Evolutionary conservation across 768 basidiomycete genomes (phyloP), one percentile per base, ranked within the genome.

Genomic region (Cyclocybe cylindracea): DNA sequence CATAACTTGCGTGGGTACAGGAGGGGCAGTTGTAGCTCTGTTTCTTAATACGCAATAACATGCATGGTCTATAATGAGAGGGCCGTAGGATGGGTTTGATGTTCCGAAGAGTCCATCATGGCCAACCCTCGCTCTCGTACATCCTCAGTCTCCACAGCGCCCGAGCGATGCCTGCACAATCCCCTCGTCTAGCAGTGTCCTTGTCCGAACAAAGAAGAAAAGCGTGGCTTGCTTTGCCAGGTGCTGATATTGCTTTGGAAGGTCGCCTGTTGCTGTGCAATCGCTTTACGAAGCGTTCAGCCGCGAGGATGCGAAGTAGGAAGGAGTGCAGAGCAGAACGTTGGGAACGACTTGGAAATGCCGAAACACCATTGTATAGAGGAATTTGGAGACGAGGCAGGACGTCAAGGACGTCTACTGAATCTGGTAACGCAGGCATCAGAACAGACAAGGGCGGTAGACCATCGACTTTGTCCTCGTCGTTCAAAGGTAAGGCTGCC

Each of bases 71-170:
- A 24, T 3, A 24, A 24, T 5, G 24, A 24, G 24, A 3, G 24
- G 24, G 24, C 24, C 24, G 24, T 24, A 24, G 24, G 24, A 24
- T 5, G 5, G 24, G 24, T 5, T 3, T 24, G 24, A 3, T 24
- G 5, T 16, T 16, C 38, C 36, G 43, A 43, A 10, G 43, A 54
- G 49, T 56, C 59, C 62, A 7, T 66, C 52, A 36, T 77, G 35
- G 19, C 79, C 80, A 84, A 0, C 74, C 77, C 7, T 69, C 71
- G 2, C 84, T 81, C 61, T 90, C 86, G 77, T 85, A 94, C 81
- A 92, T 84, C 52, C 85, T 75, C 39, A 91, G 52, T 54, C 91
- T 81, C 91, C 91, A 93, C 13, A 93, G 62, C 1, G 91, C 89
- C 39, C 86, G 78, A 0, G 85, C 86, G 10, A 87, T 70, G 5